Percentiles rank a stretch among this genome's conserved stretches.
phyloP scores from a whole-genome alignment of 139 green algal species.

The Astrephomene gubernaculifera region DNA sequence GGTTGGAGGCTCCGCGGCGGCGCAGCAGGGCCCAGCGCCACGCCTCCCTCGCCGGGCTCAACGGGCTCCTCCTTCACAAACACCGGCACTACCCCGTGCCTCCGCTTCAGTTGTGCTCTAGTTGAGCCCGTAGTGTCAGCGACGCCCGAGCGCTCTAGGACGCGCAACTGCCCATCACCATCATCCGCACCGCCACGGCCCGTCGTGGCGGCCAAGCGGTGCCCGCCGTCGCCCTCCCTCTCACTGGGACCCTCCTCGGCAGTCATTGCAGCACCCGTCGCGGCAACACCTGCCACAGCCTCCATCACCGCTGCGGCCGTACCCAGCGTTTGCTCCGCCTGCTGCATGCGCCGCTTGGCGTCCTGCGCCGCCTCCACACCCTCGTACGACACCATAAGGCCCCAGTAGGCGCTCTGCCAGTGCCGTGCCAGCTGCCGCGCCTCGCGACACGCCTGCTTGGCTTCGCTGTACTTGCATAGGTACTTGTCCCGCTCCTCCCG shows the following conservation, averaged over 20 bases:
- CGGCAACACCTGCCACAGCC: too few relatives aligned
- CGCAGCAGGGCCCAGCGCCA: too few relatives aligned
- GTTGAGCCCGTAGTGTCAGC: too few relatives aligned
- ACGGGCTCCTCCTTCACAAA: too few relatives aligned
- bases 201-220: neutral
- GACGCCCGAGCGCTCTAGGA: too few relatives aligned
- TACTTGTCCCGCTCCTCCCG: neutral
- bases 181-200: neutral
- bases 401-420: conserved; percentile 19
- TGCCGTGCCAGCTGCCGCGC: conserved; percentile 1
- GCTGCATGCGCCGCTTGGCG: neutral
- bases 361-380: neutral
- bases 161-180: neutral
- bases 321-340: neutral
- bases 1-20: too few relatives aligned
- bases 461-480: neutral
- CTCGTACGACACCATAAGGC: neutral
- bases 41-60: too few relatives aligned
- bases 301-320: neutral
- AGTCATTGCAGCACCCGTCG: too few relatives aligned
- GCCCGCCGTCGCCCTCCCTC: neutral
- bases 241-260: neutral
- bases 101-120: too few relatives aligned
- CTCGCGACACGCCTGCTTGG: neutral
- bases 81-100: too few relatives aligned